A percentile compares a stretch with the other conserved stretches of the same genome.
These are phyloP conservation scores for Zostera marina DNA, from an alignment of 116 monocot genomes.

Conservation along the genomic window DNA sequence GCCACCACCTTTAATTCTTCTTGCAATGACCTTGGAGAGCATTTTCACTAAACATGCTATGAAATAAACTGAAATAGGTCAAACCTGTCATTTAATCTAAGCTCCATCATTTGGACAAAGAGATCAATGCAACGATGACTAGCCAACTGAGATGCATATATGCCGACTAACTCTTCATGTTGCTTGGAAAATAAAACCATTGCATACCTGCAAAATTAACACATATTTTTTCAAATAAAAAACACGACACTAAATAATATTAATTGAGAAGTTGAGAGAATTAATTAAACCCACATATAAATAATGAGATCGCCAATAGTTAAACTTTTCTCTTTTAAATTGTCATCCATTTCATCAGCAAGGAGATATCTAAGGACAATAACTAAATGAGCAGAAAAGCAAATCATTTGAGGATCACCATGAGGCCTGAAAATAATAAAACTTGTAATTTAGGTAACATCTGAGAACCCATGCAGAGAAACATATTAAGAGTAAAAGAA, in stretches of 20 bases:
- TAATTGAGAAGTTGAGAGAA: neutral
- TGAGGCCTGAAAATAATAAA: constrained; percentile 40
- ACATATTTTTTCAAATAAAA: neutral
- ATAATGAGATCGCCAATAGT: constrained; percentile 87
- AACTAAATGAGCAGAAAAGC: constrained; percentile 94
- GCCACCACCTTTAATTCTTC: too few relatives aligned
- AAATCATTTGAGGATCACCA: constrained; percentile 82
- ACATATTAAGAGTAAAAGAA: neutral
- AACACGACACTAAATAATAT: too few relatives aligned
- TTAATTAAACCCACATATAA: constrained; percentile 38
- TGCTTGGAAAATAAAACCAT: constrained; percentile 93
- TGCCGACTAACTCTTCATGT: constrained; percentile 87
- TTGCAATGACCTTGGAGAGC: too few relatives aligned
- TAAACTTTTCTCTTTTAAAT: constrained; percentile 63
- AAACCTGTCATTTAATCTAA: constrained; percentile 78
- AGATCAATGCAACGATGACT: constrained; percentile 84
- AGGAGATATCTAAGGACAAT: constrained; percentile 80
- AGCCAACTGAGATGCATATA: constrained; percentile 86
- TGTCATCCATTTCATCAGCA: constrained; percentile 73
- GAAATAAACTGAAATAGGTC: neutral
- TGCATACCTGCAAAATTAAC: constrained; percentile 48
- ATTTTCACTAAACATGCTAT: too few relatives aligned
- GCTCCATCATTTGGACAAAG: constrained; percentile 97
- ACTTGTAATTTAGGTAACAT: neutral
- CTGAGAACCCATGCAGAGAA: neutral